Conservation (phyloP, 2,329 filamentous ascomycete species). For the Nothomitra cinnamomea region DNA sequence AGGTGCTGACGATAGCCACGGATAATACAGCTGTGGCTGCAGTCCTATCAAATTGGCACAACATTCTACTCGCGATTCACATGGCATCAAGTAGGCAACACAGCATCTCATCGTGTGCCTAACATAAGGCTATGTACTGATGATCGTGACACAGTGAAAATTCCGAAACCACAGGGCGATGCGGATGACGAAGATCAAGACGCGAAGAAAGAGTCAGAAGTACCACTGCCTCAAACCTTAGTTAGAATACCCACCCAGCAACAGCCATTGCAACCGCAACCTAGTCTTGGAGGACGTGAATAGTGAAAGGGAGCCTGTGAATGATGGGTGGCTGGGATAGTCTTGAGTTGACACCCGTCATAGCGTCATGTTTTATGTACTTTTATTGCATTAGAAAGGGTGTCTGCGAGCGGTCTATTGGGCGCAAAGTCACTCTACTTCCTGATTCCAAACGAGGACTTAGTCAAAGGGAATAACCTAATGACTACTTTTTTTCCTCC, state of each 20-base stretch:
- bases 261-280: constrained; percentile 2
- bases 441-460: not conserved
- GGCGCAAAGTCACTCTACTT: not conserved
- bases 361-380: not conserved
- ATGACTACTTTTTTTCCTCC: not conserved
- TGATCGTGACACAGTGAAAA: constrained; percentile 37
- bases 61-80: constrained; percentile 66
- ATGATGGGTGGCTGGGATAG: not conserved
- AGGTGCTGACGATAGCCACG: constrained; percentile 1
- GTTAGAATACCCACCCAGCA: constrained; percentile 76
- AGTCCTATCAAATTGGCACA: constrained; percentile 80
- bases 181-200: constrained; percentile 24
- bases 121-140: constrained; percentile 5
- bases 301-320: not conserved
- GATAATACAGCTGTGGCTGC: constrained; percentile 50
- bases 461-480: not conserved
- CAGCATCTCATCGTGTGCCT: constrained; percentile 9
- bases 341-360: not conserved
- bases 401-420: not conserved
- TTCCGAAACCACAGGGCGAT: constrained; percentile 43
- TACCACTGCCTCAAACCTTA: constrained; percentile 59
- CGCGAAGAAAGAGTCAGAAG: constrained; percentile 24
- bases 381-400: not conserved
- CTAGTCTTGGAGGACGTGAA: not conserved
- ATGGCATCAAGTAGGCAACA: constrained; percentile 60